Evolutionary conservation across 371 early-diverging fungal genomes (phyloP).

Genomic region (Mortierella sp.): DNA sequence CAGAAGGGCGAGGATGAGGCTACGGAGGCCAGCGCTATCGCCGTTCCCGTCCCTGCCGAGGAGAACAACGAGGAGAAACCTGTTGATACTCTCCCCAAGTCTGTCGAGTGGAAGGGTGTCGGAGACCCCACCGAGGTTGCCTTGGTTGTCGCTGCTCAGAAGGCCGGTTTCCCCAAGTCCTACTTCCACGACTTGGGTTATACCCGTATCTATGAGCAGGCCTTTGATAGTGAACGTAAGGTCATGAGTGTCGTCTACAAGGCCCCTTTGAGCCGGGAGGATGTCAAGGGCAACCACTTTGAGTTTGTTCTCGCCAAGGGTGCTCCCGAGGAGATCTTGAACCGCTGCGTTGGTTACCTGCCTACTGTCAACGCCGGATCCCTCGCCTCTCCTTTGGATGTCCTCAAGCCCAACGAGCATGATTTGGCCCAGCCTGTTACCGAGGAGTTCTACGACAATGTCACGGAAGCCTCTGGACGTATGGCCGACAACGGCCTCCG

Average conservation of each 20-base stretch:
- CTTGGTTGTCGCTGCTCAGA: slow-evolving; percentile 81
- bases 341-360: slow-evolving; percentile 74
- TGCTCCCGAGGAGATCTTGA: slow-evolving; percentile 89
- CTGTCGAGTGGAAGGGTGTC: slow-evolving; percentile 62
- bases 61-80: not conserved
- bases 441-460: slow-evolving; percentile 70
- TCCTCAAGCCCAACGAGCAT: slow-evolving; percentile 24
- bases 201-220: slow-evolving; percentile 60
- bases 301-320: slow-evolving; percentile 84
- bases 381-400: slow-evolving; percentile 27
- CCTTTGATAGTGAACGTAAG: slow-evolving; percentile 90
- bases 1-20: slow-evolving; percentile 37
- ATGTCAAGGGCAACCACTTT: slow-evolving; percentile 23
- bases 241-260: slow-evolving; percentile 85
- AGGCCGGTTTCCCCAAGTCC: slow-evolving; percentile 75
- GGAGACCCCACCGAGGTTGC: slow-evolving; percentile 75
- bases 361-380: slow-evolving; percentile 32
- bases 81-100: not conserved
- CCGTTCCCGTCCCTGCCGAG: slow-evolving; percentile 1
- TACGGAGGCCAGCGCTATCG: not conserved
- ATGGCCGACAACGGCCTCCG: slow-evolving; percentile 91
- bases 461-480: slow-evolving; percentile 75
- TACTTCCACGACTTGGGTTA: slow-evolving; percentile 56
- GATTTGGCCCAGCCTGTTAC: slow-evolving; percentile 60
- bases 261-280: slow-evolving; percentile 8